Base-by-base conservation (phyloP, 768 basidiomycete species). In the Lactarius pseudohatsudake region DNA sequence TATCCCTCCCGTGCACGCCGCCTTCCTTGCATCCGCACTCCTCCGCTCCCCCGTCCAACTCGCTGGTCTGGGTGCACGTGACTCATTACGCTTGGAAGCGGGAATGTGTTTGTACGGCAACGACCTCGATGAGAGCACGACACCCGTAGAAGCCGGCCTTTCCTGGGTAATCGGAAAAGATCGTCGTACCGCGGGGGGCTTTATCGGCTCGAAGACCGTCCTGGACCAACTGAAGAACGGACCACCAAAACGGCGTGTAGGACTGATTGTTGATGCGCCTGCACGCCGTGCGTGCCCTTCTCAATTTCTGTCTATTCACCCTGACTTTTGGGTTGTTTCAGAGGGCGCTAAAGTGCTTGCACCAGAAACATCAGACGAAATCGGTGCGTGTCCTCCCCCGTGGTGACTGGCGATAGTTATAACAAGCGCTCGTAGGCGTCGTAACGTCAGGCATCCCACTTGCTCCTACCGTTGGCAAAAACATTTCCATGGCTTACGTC, bases 71-170 rank as follows among this genome's bases (percentile, higher is more conserved):
- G 96, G 93, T 32, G 93, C 96, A 4, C 84, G 97, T 43, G 97
- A 98, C 75, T 93, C 90, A 69, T 79, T 99, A n/a, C 86, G 96
- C 28, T 80, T 98, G 50, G 97, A 98, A 77, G 96, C 96, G 0
- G 96, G 96, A 13, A 89, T 98, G 87, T 98, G 96, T 76, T 80
- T 99, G 38, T 97, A 98, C 74, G 97, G 97, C 0, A 88, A 93
- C 71, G 96, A 98, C 72, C 79, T 98, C 18, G 90, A 96, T 75
- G 96, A 98, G 77, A 80, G 80, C 54, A 92, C 89, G 2, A 86
- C 86, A 0, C 93, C 94, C 0, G 86, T 97, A 3, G 96, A 98
- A 77, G 97, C 94, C 3, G 96, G 90, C 11, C 79, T 99, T 56
- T 83, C 84, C 0, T 98, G 96, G 97, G 86, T 98, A 30, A 94